These are phyloP conservation scores for Pholiota microspora DNA, from an alignment of 768 basidiomycete genomes.

Conservation along the genomic window DNA sequence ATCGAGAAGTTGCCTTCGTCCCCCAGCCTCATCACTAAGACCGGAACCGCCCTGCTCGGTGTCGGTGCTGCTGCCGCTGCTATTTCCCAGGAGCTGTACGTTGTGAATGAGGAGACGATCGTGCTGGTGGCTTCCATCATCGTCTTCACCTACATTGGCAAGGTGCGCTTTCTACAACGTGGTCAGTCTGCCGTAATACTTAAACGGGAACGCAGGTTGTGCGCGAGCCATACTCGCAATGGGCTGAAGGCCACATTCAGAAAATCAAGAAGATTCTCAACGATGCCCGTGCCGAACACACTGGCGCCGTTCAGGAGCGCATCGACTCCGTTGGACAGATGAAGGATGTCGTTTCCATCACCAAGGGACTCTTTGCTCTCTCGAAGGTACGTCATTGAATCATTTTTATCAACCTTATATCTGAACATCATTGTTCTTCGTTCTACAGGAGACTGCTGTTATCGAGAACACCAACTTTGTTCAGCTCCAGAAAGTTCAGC, in stretches of 20 bases:
- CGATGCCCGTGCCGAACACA: constrained; percentile 83
- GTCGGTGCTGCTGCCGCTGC: constrained; percentile 87
- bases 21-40: constrained; percentile 90
- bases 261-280: constrained; percentile 82
- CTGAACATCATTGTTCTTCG: background rate
- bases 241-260: constrained; percentile 88
- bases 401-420: constrained; percentile 12
- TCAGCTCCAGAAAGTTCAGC: constrained; percentile 82
- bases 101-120: constrained; percentile 95
- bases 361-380: constrained; percentile 84
- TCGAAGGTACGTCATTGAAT: constrained; percentile 63
- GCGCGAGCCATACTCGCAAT: constrained; percentile 86
- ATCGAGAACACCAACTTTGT: constrained; percentile 89
- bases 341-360: constrained; percentile 94
- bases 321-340: constrained; percentile 90
- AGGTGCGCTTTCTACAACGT: constrained; percentile 44
- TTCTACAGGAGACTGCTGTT: constrained; percentile 81
- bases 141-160: constrained; percentile 78
- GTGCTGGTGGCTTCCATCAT: constrained; percentile 82
- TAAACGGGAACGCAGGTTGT: constrained; percentile 50
- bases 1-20: constrained; percentile 86
- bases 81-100: constrained; percentile 96
- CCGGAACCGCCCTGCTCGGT: constrained; percentile 87
- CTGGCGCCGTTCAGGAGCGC: constrained; percentile 88
- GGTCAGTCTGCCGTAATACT: constrained; percentile 7